Conservation (phyloP, 1,284 basidiomycete genomes). For the Agroathelia rolfsii region DNA sequence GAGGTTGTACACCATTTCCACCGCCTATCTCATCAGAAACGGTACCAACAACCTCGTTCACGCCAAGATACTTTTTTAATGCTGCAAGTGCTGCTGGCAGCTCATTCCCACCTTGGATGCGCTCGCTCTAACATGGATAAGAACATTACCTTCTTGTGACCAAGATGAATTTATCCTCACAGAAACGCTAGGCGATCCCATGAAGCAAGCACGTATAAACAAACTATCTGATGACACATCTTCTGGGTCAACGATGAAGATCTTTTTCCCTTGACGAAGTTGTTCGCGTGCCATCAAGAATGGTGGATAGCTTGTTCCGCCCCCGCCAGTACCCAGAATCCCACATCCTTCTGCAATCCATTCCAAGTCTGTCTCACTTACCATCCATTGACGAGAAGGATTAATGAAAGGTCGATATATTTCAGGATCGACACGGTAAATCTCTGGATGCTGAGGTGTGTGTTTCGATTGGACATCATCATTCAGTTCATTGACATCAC, state of each 20-base stretch:
- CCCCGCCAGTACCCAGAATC: constrained; percentile 43
- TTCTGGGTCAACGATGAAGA: constrained; percentile 29
- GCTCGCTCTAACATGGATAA: constrained; percentile 11
- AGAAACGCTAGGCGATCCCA: constrained; percentile 40
- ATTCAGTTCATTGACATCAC: constrained; percentile 2
- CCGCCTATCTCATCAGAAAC: constrained; percentile 49
- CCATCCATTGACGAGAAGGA: constrained; percentile 27
- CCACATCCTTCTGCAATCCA: constrained; percentile 48
- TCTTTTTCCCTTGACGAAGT: constrained; percentile 32
- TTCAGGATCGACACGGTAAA: constrained; percentile 16
- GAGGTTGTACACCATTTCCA: constrained; percentile 45
- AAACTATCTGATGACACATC: constrained; percentile 26
- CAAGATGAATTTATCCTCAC: constrained; percentile 10
- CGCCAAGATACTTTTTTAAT: constrained; percentile 24
- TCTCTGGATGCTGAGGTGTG: constrained; percentile 7
- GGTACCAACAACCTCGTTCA: constrained; percentile 25
- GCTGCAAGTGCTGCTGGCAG: constrained; percentile 28
- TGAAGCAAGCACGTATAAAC: constrained; percentile 31
- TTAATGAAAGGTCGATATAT: constrained; percentile 27
- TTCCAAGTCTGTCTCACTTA: constrained; percentile 31
- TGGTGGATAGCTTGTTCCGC: constrained; percentile 39
- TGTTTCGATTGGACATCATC: constrained; percentile 5
- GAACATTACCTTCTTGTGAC: constrained; percentile 1
- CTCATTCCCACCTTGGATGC: constrained; percentile 14
- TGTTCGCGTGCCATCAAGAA: constrained; percentile 39